phyloP scores from a whole-genome alignment of 495 filamentous ascomycete genomes.

The Extremus antarcticus region DNA sequence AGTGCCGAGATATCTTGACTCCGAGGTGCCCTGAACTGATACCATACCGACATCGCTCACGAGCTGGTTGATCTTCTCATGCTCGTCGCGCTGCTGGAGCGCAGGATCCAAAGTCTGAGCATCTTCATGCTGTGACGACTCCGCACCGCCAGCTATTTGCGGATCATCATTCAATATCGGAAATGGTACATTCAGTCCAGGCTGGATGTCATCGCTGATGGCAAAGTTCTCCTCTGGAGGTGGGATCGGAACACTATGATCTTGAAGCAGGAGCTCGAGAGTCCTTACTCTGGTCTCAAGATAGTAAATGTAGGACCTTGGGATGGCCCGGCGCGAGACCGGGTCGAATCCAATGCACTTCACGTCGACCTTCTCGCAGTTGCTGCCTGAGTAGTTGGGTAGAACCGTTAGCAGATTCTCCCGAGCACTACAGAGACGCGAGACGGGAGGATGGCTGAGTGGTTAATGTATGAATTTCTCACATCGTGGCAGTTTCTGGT shows the following conservation, averaged over 20 bases:
- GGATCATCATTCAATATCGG: not conserved
- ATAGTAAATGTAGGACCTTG: constrained; percentile 82
- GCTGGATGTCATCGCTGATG: constrained; percentile 38
- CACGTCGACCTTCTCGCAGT: constrained; percentile 29
- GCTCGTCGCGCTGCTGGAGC: constrained; percentile 41
- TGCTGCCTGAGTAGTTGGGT: not conserved
- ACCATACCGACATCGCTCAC: constrained; percentile 67
- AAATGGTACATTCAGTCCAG: constrained; percentile 22
- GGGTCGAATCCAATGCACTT: constrained; percentile 92
- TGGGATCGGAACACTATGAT: constrained; percentile 60
- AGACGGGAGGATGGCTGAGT: too few relatives aligned
- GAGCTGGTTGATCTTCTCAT: constrained; percentile 56
- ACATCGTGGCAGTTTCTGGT: constrained; percentile 83
- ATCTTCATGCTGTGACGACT: constrained; percentile 2
- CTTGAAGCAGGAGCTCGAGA: constrained; percentile 64
- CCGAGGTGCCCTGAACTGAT: constrained; percentile 62
- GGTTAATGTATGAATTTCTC: too few relatives aligned
- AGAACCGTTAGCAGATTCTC: not conserved
- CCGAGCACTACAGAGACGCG: not conserved
- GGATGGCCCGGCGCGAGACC: constrained; percentile 88
- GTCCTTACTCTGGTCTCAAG: constrained; percentile 76
- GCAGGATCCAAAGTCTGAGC: constrained; percentile 20
- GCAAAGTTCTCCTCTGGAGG: constrained; percentile 70
- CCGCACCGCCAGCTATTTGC: not conserved
- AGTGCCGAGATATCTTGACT: constrained; percentile 72